Evolutionary conservation across 345 rosid species (phyloP).

Genomic region (Brassica incana): DNA sequence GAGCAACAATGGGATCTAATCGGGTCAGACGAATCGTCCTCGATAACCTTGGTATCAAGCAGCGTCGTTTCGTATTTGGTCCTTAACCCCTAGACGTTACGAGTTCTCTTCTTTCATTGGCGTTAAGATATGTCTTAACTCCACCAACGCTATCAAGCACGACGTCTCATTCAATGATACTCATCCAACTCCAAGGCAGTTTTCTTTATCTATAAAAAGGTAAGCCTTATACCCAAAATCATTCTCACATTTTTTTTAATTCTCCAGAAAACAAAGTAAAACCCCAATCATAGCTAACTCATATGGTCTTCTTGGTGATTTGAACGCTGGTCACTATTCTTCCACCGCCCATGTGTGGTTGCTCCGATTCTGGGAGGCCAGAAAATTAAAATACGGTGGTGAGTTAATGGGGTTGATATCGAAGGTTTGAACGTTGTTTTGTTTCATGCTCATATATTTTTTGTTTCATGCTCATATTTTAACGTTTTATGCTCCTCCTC

Average conservation of each 20-base stretch:
- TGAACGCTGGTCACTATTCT: neutral
- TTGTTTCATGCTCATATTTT: neutral
- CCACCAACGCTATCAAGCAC: neutral
- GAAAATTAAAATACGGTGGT: too few species aligned
- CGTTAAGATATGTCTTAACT: neutral
- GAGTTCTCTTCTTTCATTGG: neutral
- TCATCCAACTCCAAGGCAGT: neutral
- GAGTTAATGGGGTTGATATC: too few species aligned
- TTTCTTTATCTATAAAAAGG: neutral
- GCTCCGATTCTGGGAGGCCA: neutral
- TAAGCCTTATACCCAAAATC: neutral
- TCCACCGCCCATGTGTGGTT: neutral
- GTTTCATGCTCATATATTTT: neutral
- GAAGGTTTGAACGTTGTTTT: too few species aligned
- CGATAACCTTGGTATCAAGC: neutral
- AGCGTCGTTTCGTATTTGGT: neutral
- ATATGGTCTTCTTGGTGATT: neutral
- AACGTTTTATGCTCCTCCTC: too few species aligned
- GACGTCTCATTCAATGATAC: neutral
- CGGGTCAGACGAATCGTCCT: neutral
- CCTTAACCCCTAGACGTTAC: neutral
- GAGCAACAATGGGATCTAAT: neutral
- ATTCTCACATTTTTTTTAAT: neutral
- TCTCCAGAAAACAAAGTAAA: neutral
- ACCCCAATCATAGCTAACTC: neutral